phyloP scores from a whole-genome alignment of 805 yeast species.

The Suhomyces sp. region DNA sequence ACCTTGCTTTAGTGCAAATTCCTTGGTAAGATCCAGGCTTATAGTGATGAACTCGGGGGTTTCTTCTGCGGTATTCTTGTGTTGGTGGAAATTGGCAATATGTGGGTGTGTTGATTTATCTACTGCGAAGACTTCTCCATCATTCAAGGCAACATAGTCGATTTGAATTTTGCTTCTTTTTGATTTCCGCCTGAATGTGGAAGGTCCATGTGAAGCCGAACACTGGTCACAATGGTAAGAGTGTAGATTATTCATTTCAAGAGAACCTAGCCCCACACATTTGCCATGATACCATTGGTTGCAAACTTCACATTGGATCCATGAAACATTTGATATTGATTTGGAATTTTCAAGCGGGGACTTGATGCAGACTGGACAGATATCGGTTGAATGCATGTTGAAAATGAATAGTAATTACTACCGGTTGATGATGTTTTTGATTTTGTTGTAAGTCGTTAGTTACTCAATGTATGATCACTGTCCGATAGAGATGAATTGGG shows the following conservation, averaged over 20 bases:
- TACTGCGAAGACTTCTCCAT: constrained; percentile 58
- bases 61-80: constrained; percentile 16
- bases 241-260: constrained; percentile 39
- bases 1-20: constrained; percentile 33
- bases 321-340: constrained; percentile 18
- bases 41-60: constrained; percentile 23
- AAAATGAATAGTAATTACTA: no score
- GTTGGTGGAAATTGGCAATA: constrained; percentile 31
- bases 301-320: constrained; percentile 63
- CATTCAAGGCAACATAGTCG: constrained; percentile 78
- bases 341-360: constrained; percentile 14
- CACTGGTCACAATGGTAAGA: constrained; percentile 60
- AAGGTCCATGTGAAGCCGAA: constrained; percentile 45
- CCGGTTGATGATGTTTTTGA: no score
- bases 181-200: constrained; percentile 51
- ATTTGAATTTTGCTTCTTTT: constrained; percentile 54
- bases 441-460: no score
- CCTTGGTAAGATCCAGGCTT: constrained; percentile 35
- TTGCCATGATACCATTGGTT: constrained; percentile 52
- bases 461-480: no score
- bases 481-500: no score
- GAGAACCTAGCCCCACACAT: constrained; percentile 43
- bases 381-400: constrained; percentile 16
- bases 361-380: constrained; percentile 23
- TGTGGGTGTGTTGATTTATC: constrained; percentile 55